Evolutionary conservation across 148 eudicot genomes (phyloP), one percentile per base, ranked within the genome.

Genomic region (Diospyros kaki): DNA sequence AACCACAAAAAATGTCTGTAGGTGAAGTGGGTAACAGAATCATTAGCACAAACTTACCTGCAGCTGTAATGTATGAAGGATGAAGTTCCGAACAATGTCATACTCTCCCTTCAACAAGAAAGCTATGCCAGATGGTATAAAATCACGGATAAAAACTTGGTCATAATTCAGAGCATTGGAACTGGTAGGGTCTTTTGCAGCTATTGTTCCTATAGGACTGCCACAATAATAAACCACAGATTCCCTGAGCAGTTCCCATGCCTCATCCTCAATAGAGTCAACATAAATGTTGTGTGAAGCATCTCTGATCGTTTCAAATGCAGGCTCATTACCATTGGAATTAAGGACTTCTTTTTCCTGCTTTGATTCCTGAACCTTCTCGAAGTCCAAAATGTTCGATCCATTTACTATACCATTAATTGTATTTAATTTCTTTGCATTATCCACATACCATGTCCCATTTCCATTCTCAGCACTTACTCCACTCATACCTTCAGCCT

Each of bases 191-290:
- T 90, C 95, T 53, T 81, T 84, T 42, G 95, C 95, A 76, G 94
- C 94, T 70, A 88, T 84, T 28, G 94, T 90, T 72, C 94, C 94
- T 40, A 88, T 79, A 58, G 91, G 94, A 74, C 89, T 85, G 39
- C 85, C 85, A 73, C 92, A 90, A 77, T 90, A 90, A 68, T 80
- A 50, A 55, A 88, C 90, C 64, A 90, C 54, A n/a, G 96, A 85
- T 77, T 84, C 88, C 69, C 85, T 78, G 55, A 90, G 76, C 13
- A 88, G 69, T 4, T 77, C 79, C 96, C 92, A 90, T 10, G 92
- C 92, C 76, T 90, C 95, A 45, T 86, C 86, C 80, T 83, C 91
- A 62, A 85, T 73, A 51, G 86, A 74, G 64, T 78, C 73, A 2
- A 69, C 9, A 41, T 40, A 73, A 58, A 41, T 61, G 59, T 76